These are phyloP conservation scores for Yamadazyma membranifaciens DNA, from an alignment of 1,139 yeast species.

Conservation along the genomic window DNA sequence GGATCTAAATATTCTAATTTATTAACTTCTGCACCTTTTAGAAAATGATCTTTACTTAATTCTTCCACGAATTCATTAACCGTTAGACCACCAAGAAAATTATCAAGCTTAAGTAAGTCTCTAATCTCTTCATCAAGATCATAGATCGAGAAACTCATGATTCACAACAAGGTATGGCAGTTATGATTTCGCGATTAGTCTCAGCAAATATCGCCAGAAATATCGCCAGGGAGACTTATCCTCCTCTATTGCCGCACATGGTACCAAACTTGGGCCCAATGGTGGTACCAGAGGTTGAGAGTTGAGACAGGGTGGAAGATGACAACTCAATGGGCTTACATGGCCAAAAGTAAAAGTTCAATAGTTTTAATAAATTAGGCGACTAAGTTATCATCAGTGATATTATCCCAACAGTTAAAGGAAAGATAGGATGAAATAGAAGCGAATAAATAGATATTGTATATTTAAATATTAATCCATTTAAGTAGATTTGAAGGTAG, in stretches of 20 bases:
- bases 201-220: no score
- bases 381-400: no score
- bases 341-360: no score
- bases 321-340: no score
- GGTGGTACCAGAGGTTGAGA: no score
- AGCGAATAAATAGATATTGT: constrained; percentile 1
- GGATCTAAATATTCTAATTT: constrained; percentile 71
- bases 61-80: constrained; percentile 84
- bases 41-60: constrained; percentile 67
- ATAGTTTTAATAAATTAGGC: no score
- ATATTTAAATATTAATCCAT: constrained; percentile 11
- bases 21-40: constrained; percentile 55
- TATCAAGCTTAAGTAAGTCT: constrained; percentile 63
- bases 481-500: constrained; percentile 72
- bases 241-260: neutral
- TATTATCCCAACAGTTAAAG: no score
- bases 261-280: neutral
- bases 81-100: constrained; percentile 67
- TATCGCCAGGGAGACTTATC: neutral
- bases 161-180: neutral
- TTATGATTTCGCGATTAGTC: constrained; percentile 1
- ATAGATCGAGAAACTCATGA: constrained; percentile 46
- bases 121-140: constrained; percentile 72
- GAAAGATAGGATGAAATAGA: neutral
- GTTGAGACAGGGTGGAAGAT: no score